These are phyloP conservation scores for Nicotiana otophora DNA, from an alignment of 257 asterid genomes.

Conservation along the genomic window DNA sequence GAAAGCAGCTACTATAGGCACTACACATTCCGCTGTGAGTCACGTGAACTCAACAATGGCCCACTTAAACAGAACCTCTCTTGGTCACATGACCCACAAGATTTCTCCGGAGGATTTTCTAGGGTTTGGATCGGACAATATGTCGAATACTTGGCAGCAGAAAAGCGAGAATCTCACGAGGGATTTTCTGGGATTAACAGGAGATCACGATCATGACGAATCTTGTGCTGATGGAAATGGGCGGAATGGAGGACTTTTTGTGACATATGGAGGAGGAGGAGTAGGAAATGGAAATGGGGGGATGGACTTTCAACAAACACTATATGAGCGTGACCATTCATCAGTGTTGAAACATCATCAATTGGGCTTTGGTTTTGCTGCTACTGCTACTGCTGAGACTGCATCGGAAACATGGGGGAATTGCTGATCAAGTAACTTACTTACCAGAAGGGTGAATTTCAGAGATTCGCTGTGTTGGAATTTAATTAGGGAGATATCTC, in stretches of 20 bases:
- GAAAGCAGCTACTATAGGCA: slow-evolving; percentile 52
- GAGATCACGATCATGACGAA: slow-evolving; percentile 24
- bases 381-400: slow-evolving; percentile 15
- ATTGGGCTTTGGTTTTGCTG: slow-evolving; percentile 43
- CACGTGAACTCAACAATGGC: slow-evolving; percentile 59
- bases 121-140: slow-evolving; percentile 10
- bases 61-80: slow-evolving; percentile 36
- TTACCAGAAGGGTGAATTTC: background rate
- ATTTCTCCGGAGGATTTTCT: slow-evolving; percentile 14
- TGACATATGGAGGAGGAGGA: background rate
- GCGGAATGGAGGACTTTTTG: too few species aligned
- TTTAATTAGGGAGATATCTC: background rate
- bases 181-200: slow-evolving; percentile 71
- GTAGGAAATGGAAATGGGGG: background rate
- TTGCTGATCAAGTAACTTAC: slow-evolving; percentile 26
- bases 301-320: background rate
- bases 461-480: slow-evolving; percentile 4
- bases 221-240: background rate
- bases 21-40: slow-evolving; percentile 22
- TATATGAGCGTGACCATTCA: slow-evolving; percentile 39
- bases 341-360: slow-evolving; percentile 34
- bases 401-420: slow-evolving; percentile 53
- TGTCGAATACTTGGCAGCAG: slow-evolving; percentile 54
- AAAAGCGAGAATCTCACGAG: slow-evolving; percentile 56
- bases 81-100: slow-evolving; percentile 25